A percentile compares a stretch with the other conserved stretches of the same genome.
Conservation (phyloP, 2,329 filamentous ascomycete species). For the Elsinoe fawcettii region DNA sequence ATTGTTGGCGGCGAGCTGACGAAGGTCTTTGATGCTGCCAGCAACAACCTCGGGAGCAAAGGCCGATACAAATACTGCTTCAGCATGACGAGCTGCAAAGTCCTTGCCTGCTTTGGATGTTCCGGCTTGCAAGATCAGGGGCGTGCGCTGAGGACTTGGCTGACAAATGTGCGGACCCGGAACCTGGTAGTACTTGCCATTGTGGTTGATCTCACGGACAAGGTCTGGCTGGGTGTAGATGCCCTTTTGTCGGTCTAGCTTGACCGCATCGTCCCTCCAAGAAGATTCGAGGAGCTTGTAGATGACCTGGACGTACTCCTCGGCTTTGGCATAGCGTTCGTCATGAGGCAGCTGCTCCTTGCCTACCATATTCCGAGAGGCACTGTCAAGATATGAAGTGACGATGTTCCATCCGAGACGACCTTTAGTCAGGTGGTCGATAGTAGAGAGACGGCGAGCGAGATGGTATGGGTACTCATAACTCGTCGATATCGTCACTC, state of each 20-base stretch:
- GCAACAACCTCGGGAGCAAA: conserved; percentile 56
- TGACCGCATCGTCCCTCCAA: conserved; percentile 60
- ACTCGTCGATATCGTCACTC: conserved; percentile 59
- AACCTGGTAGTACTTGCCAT: conserved; percentile 56
- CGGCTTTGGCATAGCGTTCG: conserved; percentile 55
- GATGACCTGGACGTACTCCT: conserved; percentile 57
- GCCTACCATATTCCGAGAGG: conserved; percentile 55
- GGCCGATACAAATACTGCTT: conserved; percentile 62
- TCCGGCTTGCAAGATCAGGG: conserved; percentile 62
- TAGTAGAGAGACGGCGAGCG: conserved; percentile 55
- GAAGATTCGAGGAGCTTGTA: conserved; percentile 62
- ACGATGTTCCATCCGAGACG: conserved; percentile 46
- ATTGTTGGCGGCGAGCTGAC: conserved; percentile 44
- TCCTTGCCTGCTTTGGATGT: conserved; percentile 57
- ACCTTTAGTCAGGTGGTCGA: conserved; percentile 61
- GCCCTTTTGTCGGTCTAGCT: conserved; percentile 49
- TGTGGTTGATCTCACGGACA: conserved; percentile 59
- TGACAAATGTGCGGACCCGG: conserved; percentile 60
- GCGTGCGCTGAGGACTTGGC: conserved; percentile 60
- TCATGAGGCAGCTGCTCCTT: conserved; percentile 55
- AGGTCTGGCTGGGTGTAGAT: conserved; percentile 52
- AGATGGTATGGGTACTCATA: conserved; percentile 64
- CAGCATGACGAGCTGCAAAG: conserved; percentile 63
- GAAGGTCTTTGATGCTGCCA: conserved; percentile 56
- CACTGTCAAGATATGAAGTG: conserved; percentile 60